Evolutionary conservation across 225 moss, liverwort and hornwort species (phyloP), one percentile per base, ranked within the genome.

Genomic region (Polytrichum commune): DNA sequence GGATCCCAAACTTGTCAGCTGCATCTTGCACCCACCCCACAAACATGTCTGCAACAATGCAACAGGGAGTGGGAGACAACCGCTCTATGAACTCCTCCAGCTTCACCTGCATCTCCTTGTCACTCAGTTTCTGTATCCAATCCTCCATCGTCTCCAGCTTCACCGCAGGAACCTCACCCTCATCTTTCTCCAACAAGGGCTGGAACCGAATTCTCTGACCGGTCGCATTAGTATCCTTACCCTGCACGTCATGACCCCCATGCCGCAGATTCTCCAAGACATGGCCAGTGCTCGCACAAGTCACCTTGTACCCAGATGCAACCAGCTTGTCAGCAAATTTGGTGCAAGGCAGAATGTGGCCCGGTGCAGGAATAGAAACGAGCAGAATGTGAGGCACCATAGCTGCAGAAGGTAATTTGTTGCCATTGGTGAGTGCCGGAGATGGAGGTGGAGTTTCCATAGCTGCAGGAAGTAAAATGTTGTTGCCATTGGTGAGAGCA

Each of bases 21-120:
- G 82, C 79, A 33, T 85, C 85, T 76, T 85, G 85, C 56, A 78
- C 63, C 84, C 84, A 85, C 2, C 84, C 84, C 0, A 1, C 74
- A 55, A 85, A 16, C 19, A 81, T 5, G 54, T 85, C 85, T n/a
- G 79, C 71, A 35, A 85, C n/a, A 26, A 85, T 72, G 76, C 76
- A 82, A 4, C 24, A 53, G 5, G 77, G 77, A 4, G 68, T 53
- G 2, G 78, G 71, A 5, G 8, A 35, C 20, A 82, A 0, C 1
- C 8, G 20, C 24, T 54, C 27, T 74, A 85, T 22, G 6, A 25
- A 16, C 18, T n/a, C 53, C 65, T 76, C 68, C 76, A 85, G 33
- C 53, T 78, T 73, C 22, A 8, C 20, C 25, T 67, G 73, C 85
- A 85, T 82, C 4, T 79, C 85, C 29, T 0, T 71, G 6, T 85